Evolutionary conservation across 345 rosid species (phyloP), one percentile per base, ranked within the genome.

Genomic region (Brassica incana): DNA sequence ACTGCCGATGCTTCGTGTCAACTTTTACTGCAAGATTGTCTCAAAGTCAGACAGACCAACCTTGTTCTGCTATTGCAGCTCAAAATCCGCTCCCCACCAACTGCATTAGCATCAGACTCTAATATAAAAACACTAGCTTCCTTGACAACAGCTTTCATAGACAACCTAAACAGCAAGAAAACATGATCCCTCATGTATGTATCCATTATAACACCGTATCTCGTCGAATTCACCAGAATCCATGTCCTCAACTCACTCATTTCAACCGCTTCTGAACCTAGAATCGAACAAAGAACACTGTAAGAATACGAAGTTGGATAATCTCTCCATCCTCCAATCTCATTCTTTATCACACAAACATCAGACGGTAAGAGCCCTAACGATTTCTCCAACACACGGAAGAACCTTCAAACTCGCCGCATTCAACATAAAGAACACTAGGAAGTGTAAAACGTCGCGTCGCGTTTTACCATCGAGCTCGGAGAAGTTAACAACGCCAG

Each of bases 301-400:
- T 38, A 84, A 0, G 98, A 91, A 85, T 82, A 90, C 4, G 70
- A 62, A 78, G 8, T 61, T 0, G 94, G 91, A 78, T 69, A 89
- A 43, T 95, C 95, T 75, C 65, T 81, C 98, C 98, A 95, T 23
- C 83, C 81, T 63, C 84, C 88, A 73, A 88, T 78, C 83, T 95
- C 97, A 40, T 72, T 84, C 77, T 75, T 86, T 38, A 86, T 79
- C 6, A 35, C 81, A 83, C 91, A 91, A 61, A 83, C 58, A 62
- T 86, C 93, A 2, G 97, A 93, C 4, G 93, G 91, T 14, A 91
- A 82, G 54, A 87, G 4, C 71, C 30, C 30, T 27, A 27, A 27
- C 10, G 52, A 73, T 64, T 63, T 67, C 0, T 48, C 67, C 29
- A 76, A 76, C 45, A 79, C 50, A 33, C 23, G 23, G 25, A 65